Conservation (phyloP, 306 rosid species). For the Casuarina equisetifolia region DNA sequence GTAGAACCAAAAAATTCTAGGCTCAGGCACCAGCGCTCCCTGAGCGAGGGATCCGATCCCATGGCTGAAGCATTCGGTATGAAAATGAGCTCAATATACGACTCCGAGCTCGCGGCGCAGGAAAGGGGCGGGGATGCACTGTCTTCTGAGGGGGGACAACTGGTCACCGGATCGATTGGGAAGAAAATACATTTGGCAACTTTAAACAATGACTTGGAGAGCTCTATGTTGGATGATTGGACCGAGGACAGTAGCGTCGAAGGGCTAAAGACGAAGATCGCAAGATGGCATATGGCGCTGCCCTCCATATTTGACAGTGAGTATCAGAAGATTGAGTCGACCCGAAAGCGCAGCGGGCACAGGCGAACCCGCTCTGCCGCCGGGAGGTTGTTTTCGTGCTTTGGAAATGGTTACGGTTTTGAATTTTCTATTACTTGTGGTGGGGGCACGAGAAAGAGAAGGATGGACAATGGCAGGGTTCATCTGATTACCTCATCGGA, state of each 20-base stretch:
- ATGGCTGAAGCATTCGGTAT: conserved; percentile 19
- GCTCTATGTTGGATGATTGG: conserved; percentile 56
- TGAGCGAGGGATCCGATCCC: conserved; percentile 36
- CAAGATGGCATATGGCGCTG: conserved; percentile 66
- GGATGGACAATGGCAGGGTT: conserved; percentile 15
- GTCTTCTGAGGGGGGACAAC: conserved; percentile 61
- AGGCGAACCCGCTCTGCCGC: not conserved
- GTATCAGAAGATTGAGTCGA: not conserved
- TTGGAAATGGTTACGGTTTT: conserved; percentile 58
- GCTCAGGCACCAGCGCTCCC: conserved; percentile 36
- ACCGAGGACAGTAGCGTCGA: conserved; percentile 47
- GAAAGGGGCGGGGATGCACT: conserved; percentile 11
- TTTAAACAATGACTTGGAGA: conserved; percentile 6
- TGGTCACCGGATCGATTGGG: conserved; percentile 71
- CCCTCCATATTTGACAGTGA: conserved; percentile 48
- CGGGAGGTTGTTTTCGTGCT: conserved; percentile 63
- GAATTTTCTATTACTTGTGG: conserved; percentile 66
- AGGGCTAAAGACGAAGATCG: conserved; percentile 66
- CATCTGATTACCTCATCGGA: conserved; percentile 37
- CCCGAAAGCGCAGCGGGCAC: not conserved
- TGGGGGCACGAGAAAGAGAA: conserved; percentile 45
- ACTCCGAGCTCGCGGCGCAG: not conserved
- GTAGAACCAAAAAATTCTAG: not conserved
- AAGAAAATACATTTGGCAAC: conserved; percentile 45
- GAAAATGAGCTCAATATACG: not conserved